These are phyloP conservation scores for Panicum virgatum DNA, from an alignment of 202 grass and related monocot genomes.

Conservation along the genomic window DNA sequence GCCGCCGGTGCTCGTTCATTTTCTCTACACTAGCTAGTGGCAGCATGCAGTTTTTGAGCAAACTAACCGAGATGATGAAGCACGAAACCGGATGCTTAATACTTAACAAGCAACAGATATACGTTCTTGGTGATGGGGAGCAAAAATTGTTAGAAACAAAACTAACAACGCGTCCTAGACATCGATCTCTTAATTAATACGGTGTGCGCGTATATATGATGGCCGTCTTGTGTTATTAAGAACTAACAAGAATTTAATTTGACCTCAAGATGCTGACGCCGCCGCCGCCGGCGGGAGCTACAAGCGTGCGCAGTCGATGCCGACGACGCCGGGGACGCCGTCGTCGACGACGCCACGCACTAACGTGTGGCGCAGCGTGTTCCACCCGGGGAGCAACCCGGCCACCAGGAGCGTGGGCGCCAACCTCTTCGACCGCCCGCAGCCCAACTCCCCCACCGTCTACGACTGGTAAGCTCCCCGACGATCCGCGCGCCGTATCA, in stretches of 20 bases:
- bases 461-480: constrained; percentile 73
- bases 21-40: not conserved
- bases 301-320: constrained; percentile 53
- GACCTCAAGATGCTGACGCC: constrained; percentile 21
- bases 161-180: no score
- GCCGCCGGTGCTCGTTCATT: no score
- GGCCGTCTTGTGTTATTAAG: no score
- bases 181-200: no score
- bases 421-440: constrained; percentile 79
- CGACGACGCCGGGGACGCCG: constrained; percentile 59
- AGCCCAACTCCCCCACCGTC: constrained; percentile 85
- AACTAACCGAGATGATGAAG: no score
- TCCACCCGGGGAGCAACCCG: constrained; percentile 91
- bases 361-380: constrained; percentile 96
- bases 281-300: constrained; percentile 29
- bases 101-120: no score
- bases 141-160: no score
- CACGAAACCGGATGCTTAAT: no score
- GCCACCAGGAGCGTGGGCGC: constrained; percentile 71
- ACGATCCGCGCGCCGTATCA: no score
- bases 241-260: no score
- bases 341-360: constrained; percentile 36
- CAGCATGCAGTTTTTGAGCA: not conserved
- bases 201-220: no score
- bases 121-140: no score